phyloP scores from a whole-genome alignment of 2,329 filamentous ascomycete species.

The Sclerotinia trifoliorum region DNA sequence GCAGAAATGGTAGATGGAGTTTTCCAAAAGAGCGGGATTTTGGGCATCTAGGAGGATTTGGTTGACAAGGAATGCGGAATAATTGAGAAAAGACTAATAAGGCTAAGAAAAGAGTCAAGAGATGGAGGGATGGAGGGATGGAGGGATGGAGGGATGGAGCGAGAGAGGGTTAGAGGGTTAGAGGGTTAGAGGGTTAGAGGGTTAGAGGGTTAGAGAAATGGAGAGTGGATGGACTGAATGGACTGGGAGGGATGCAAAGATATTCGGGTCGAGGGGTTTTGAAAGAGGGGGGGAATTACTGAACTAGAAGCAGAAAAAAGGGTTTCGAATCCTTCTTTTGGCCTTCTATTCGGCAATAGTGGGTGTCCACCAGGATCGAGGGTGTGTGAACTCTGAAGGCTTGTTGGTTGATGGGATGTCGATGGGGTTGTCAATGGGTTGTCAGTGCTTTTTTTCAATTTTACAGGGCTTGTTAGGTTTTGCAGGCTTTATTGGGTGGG shows the following conservation, averaged over 20 bases:
- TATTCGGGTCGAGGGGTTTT: not conserved
- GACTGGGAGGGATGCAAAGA: not conserved
- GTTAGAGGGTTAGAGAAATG: not conserved
- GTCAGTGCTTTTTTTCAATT: constrained; percentile 1
- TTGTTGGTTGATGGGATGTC: not conserved
- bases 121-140: no score
- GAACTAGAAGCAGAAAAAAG: constrained; percentile 5
- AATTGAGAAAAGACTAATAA: not conserved
- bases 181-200: no score
- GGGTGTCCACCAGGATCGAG: not conserved
- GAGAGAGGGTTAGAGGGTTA: not conserved
- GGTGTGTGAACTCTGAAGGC: not conserved
- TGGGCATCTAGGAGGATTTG: not conserved
- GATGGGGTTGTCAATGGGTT: not conserved
- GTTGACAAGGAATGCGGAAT: constrained; percentile 15
- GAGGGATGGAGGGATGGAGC: not conserved
- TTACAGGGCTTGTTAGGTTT: constrained; percentile 1
- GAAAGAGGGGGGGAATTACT: not conserved
- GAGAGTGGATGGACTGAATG: no score
- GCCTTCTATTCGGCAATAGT: constrained; percentile 23
- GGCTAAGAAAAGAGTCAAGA: not conserved
- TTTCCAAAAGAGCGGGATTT: not conserved
- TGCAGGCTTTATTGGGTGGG: constrained; percentile 1
- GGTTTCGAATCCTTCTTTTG: constrained; percentile 21
- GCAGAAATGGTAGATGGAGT: not conserved